phyloP scores from a whole-genome alignment of 495 filamentous ascomycete species.

The Trichocladium uniseriatum region DNA sequence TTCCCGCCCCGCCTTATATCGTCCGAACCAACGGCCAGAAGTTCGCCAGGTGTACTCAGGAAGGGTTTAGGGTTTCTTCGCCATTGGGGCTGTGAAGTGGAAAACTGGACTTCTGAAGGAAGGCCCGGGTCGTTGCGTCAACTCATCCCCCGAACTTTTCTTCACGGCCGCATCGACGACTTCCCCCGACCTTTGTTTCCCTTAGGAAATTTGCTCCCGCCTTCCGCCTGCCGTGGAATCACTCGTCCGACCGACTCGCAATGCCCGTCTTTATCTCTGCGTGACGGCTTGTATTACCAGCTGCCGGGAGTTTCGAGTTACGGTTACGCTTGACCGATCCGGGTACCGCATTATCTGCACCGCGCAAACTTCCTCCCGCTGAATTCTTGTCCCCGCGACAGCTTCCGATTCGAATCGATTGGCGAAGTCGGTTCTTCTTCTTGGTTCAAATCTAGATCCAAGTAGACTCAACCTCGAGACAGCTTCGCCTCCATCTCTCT shows the following conservation, averaged over 20 bases:
- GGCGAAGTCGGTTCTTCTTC: too few species aligned
- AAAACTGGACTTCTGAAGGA: not conserved
- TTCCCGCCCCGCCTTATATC: not conserved
- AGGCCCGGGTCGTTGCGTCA: not conserved
- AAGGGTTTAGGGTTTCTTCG: not conserved
- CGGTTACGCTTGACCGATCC: not conserved
- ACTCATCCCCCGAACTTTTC: not conserved
- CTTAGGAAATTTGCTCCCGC: conserved; percentile 6
- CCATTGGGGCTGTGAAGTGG: too few species aligned
- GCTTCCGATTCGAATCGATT: too few species aligned
- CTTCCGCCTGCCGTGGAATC: conserved; percentile 7
- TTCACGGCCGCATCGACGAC: not conserved
- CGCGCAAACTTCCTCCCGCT: too few species aligned
- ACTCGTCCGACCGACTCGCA: conserved; percentile 5
- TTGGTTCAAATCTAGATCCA: too few species aligned
- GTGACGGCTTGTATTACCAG: conserved; percentile 10
- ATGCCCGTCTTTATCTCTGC: conserved; percentile 3
- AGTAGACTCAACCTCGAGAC: too few species aligned
- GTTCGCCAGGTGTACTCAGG: not conserved
- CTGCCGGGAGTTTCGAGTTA: conserved; percentile 1
- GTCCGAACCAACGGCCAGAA: not conserved
- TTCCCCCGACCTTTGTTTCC: not conserved
- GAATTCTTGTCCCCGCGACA: too few species aligned
- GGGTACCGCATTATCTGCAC: not conserved
- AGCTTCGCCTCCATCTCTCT: too few species aligned